Conservation (phyloP, 2,329 filamentous ascomycete species). For the Phyllosticta paracitricarpa region DNA sequence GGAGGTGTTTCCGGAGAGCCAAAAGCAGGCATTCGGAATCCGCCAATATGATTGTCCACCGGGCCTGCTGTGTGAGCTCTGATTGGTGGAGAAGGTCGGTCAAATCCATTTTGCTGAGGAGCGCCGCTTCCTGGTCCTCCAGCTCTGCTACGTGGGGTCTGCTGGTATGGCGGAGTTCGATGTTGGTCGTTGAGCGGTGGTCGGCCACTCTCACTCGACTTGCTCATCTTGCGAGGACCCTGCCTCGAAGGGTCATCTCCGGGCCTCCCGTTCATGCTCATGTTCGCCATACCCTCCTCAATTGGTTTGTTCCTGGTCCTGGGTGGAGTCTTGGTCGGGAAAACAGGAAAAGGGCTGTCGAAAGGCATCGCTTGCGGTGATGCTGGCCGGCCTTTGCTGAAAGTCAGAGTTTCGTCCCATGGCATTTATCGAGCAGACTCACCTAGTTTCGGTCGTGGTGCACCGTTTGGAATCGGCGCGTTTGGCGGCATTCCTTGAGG, state of each 20-base stretch:
- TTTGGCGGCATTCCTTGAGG: background rate
- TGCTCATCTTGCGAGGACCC: slow-evolving; percentile 9
- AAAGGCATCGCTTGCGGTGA: slow-evolving; percentile 20
- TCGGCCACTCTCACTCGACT: slow-evolving; percentile 5
- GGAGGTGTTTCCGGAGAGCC: slow-evolving; percentile 6
- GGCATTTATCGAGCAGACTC: background rate
- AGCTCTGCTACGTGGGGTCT: background rate
- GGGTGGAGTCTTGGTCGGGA: slow-evolving; percentile 25
- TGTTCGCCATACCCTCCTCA: slow-evolving; percentile 26
- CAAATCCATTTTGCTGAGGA: slow-evolving; percentile 15
- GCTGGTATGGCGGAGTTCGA: background rate
- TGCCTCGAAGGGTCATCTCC: slow-evolving; percentile 6
- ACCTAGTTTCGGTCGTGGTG: slow-evolving; percentile 11
- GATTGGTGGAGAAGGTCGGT: slow-evolving; percentile 5
- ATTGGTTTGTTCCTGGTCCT: slow-evolving; percentile 18
- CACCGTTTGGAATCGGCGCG: background rate
- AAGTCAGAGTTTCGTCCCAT: slow-evolving; percentile 3
- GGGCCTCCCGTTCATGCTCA: slow-evolving; percentile 18
- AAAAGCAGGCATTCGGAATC: slow-evolving; percentile 6
- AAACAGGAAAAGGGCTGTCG: slow-evolving; percentile 41
- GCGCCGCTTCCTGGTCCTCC: slow-evolving; percentile 2
- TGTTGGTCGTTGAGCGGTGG: slow-evolving; percentile 1
- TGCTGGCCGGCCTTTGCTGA: slow-evolving; percentile 14
- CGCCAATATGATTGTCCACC: background rate
- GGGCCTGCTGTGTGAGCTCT: slow-evolving; percentile 10